Percentiles rank a stretch among this genome's conserved stretches.
These are phyloP conservation scores for Daldinia vernicosa DNA, from an alignment of 495 filamentous ascomycete genomes.

Conservation along the genomic window DNA sequence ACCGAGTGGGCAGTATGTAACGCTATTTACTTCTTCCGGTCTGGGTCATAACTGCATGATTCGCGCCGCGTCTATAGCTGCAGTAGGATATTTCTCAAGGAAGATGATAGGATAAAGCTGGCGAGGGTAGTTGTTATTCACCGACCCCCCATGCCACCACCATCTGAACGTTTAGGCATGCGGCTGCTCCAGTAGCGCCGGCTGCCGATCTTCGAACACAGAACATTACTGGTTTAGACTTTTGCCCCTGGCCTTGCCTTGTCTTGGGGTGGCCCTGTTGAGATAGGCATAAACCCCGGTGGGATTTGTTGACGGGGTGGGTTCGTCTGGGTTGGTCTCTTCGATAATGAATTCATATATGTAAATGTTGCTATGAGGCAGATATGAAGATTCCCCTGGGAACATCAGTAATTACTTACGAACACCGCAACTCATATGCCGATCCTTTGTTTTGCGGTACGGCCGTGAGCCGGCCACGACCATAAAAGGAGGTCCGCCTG, in stretches of 20 bases:
- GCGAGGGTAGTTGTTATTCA: constrained; percentile 28
- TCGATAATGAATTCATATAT: constrained; percentile 37
- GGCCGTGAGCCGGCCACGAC: constrained; percentile 4
- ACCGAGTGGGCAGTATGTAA: constrained; percentile 32
- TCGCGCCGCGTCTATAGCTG: constrained; percentile 34
- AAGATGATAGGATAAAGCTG: constrained; percentile 26
- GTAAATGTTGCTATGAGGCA: constrained; percentile 22
- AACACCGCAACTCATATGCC: constrained; percentile 38
- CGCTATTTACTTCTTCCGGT: constrained; percentile 34
- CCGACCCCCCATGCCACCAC: constrained; percentile 31
- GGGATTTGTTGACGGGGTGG: constrained; percentile 24
- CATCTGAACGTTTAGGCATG: constrained; percentile 34
- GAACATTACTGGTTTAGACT: constrained; percentile 16
- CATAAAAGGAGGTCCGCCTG: constrained; percentile 34
- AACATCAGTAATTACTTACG: constrained; percentile 21
- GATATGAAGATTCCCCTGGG: constrained; percentile 16
- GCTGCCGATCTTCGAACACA: constrained; percentile 33
- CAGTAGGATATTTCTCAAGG: constrained; percentile 21
- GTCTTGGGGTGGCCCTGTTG: constrained; percentile 22
- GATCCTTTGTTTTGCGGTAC: constrained; percentile 22
- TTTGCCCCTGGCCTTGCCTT: constrained; percentile 23
- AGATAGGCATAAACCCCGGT: constrained; percentile 32
- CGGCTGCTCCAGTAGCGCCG: constrained; percentile 41
- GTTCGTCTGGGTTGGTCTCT: constrained; percentile 33
- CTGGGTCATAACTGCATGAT: constrained; percentile 32